Base-by-base conservation (phyloP, 257 asterid species). In the Mitragyna speciosa region DNA sequence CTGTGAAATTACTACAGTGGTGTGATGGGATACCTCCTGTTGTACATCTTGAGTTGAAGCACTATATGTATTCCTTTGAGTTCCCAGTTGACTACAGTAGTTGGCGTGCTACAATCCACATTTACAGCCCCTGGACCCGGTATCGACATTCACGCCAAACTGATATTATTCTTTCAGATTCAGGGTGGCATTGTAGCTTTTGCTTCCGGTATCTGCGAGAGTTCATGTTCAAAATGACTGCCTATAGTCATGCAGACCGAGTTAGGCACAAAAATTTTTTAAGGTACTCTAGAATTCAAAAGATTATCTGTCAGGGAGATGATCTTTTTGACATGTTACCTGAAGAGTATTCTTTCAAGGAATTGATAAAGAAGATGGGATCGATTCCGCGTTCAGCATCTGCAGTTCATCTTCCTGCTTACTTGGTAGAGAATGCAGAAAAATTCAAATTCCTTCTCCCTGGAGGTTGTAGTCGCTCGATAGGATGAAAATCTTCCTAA, bases 181-280 rank as follows among this genome's bases (percentile, higher is more conserved):
- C 99, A 5, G 99, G 99, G 2, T 95, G 98, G 97, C 98, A 95
- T 64, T 93, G 98, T 79, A 93, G 98, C 94, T 92, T 95, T 79
- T 95, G 99, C 84, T 91, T 91, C 69, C 83, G 90, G 45, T 39
- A 81, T 77, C 83, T 91, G 75, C 81, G 61, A 16, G 96, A 91
- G 20, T 91, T 91, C 73, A 94, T 80, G 14, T 89, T 91, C 78
- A 91, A 91, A 78, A 91, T 91, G 94, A 89, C 87, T 7, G 94
- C 94, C 0, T 89, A 89, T 56, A 91, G 94, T 77, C 94, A 91
- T 63, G 93, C 96, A 2, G 94, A 91, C 76, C 65, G 94, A 48
- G 92, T 91, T 20, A 89, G 79, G 81, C 80, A 48, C 8, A 80
- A 36, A 30, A 86, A 87, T 65, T 91, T 91, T 84, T 76, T 93